Evolutionary conservation across 1,284 basidiomycete species (phyloP).

Genomic region (Leucoagaricus sp.): DNA sequence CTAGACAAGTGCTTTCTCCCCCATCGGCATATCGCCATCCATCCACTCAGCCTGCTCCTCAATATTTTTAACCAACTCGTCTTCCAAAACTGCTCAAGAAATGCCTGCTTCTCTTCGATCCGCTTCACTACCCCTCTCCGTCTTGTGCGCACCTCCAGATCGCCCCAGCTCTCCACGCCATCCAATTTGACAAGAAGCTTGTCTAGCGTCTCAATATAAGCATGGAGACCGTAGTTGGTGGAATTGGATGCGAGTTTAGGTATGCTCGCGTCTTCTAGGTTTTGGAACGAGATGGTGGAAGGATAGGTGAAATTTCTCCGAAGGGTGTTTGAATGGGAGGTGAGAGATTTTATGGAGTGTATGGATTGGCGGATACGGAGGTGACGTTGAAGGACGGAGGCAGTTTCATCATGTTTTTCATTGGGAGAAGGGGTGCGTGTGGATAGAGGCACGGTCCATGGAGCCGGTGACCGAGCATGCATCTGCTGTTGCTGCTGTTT

Average conservation of each 20-base stretch:
- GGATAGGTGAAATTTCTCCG: slow-evolving; percentile 37
- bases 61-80: slow-evolving; percentile 32
- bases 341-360: slow-evolving; percentile 29
- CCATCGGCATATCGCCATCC: background rate
- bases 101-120: slow-evolving; percentile 59
- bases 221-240: slow-evolving; percentile 52
- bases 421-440: too few relatives aligned
- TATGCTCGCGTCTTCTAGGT: slow-evolving; percentile 23
- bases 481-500: background rate
- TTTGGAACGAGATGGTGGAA: slow-evolving; percentile 39
- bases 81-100: slow-evolving; percentile 36
- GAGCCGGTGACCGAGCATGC: slow-evolving; percentile 3
- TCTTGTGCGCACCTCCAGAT: slow-evolving; percentile 51
- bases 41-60: background rate
- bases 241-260: slow-evolving; percentile 49
- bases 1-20: too few relatives aligned
- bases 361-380: slow-evolving; percentile 39
- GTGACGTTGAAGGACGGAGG: slow-evolving; percentile 37
- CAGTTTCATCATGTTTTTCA: slow-evolving; percentile 38
- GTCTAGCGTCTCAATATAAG: slow-evolving; percentile 49
- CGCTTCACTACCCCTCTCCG: slow-evolving; percentile 58
- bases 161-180: slow-evolving; percentile 65
- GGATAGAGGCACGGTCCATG: slow-evolving; percentile 20
- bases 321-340: slow-evolving; percentile 32
- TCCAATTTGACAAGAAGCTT: slow-evolving; percentile 67